phyloP scores from a whole-genome alignment of 768 basidiomycete species.

The Lentinula edodes region DNA sequence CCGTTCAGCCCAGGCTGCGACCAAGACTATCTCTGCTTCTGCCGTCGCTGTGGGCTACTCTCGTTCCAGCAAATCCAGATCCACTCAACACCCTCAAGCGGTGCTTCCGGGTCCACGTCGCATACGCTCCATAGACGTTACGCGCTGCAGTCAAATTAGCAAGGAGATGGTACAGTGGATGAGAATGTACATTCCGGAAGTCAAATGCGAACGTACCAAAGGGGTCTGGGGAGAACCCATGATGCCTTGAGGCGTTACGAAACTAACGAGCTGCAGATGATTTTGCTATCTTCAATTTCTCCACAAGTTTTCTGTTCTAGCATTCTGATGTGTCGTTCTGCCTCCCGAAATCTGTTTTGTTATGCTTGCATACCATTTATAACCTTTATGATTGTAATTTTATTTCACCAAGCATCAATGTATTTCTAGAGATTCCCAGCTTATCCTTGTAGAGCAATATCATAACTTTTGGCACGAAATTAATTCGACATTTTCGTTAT shows the following conservation, averaged over 20 bases:
- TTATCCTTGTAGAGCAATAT: neutral
- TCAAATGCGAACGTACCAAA: constrained; percentile 67
- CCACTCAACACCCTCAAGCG: constrained; percentile 22
- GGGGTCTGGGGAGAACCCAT: constrained; percentile 61
- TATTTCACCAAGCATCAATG: constrained; percentile 12
- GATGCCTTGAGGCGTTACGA: constrained; percentile 1
- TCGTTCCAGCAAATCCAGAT: constrained; percentile 30
- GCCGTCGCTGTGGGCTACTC: constrained; percentile 41
- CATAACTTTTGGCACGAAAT: neutral
- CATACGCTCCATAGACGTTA: constrained; percentile 62
- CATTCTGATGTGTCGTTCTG: constrained; percentile 6
- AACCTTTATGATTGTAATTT: constrained; percentile 22
- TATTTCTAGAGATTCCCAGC: neutral
- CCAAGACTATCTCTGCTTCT: constrained; percentile 51
- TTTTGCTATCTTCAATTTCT: neutral
- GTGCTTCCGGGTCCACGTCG: constrained; percentile 37
- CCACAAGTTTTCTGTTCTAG: neutral
- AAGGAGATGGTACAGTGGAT: constrained; percentile 87
- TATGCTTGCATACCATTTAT: neutral
- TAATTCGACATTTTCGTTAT: no score
- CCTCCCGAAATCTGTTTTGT: constrained; percentile 15
- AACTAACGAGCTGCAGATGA: neutral
- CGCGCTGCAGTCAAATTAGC: constrained; percentile 75
- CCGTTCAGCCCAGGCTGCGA: constrained; percentile 18
- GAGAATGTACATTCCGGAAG: constrained; percentile 74